Conservation (phyloP, 257 asterid genomes). For the Forsythia viridissima region DNA sequence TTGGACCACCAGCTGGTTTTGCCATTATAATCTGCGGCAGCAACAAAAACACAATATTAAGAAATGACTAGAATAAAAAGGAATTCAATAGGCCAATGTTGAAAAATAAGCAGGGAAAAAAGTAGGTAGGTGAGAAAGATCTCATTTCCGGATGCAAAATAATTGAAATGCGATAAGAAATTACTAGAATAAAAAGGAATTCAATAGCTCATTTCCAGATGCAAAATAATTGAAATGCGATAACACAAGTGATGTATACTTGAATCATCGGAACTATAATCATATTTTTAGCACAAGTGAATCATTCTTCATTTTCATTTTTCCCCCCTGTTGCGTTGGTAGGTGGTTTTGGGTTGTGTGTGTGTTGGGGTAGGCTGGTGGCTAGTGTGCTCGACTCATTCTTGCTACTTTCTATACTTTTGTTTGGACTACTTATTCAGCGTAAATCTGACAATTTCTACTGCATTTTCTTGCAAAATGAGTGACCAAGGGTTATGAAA, state of each 20-base stretch:
- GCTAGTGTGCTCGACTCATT: background rate
- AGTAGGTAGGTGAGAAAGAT: no score
- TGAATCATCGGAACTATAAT: background rate
- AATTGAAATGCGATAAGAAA: background rate
- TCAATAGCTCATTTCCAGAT: background rate
- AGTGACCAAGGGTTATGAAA: background rate
- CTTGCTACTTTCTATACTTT: background rate
- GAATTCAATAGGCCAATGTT: background rate
- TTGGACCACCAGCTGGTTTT: constrained; percentile 63
- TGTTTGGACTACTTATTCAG: background rate
- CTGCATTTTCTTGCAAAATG: background rate
- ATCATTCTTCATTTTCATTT: background rate
- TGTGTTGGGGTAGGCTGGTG: background rate
- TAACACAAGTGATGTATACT: background rate
- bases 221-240: background rate
- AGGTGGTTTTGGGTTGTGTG: background rate
- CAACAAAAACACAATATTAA: constrained; percentile 1
- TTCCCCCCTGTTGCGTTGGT: no score
- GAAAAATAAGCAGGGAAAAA: background rate
- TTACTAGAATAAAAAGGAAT: background rate
- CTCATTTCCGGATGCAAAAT: background rate
- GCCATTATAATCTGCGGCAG: constrained; percentile 56
- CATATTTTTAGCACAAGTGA: background rate
- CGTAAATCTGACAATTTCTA: background rate
- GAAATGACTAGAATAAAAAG: background rate